Evolutionary conservation across 257 asterid species (phyloP).

Genomic region (Capsicum rhomboideum): DNA sequence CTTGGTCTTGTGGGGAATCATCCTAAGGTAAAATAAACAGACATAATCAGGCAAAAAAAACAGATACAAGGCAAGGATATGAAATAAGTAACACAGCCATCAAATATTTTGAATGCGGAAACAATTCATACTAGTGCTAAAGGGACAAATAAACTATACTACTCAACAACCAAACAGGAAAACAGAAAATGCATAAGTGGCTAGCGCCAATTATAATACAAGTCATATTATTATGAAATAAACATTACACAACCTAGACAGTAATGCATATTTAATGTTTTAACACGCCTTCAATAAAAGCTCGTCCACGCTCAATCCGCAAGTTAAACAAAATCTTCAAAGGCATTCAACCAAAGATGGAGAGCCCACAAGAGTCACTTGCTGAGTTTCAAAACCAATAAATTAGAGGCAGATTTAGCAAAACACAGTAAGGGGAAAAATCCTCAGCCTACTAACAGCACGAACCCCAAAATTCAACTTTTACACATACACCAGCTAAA

Average conservation of each 20-base stretch:
- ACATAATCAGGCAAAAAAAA: neutral
- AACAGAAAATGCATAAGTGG: neutral
- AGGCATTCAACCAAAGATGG: neutral
- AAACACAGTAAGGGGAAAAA: neutral
- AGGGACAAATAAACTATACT: neutral
- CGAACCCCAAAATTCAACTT: neutral
- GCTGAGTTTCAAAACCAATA: neutral
- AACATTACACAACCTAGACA: neutral
- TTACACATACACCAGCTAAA: neutral
- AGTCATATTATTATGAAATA: neutral
- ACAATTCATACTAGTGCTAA: neutral
- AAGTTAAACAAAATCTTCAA: neutral
- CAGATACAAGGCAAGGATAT: neutral
- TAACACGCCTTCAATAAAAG: neutral
- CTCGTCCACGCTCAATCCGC: neutral
- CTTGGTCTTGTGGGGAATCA: slow-evolving; percentile 89
- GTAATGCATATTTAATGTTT: neutral
- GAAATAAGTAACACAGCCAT: neutral
- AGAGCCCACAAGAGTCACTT: neutral
- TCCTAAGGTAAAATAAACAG: slow-evolving; percentile 17
- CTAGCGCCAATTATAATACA: neutral
- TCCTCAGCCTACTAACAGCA: neutral
- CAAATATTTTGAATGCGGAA: neutral
- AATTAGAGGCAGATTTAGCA: neutral
- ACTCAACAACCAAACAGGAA: neutral